A percentile compares a stretch with the other conserved stretches of the same genome.
Evolutionary conservation across 1,284 basidiomycete species (phyloP).

Genomic region (Gymnopus androsaceus): DNA sequence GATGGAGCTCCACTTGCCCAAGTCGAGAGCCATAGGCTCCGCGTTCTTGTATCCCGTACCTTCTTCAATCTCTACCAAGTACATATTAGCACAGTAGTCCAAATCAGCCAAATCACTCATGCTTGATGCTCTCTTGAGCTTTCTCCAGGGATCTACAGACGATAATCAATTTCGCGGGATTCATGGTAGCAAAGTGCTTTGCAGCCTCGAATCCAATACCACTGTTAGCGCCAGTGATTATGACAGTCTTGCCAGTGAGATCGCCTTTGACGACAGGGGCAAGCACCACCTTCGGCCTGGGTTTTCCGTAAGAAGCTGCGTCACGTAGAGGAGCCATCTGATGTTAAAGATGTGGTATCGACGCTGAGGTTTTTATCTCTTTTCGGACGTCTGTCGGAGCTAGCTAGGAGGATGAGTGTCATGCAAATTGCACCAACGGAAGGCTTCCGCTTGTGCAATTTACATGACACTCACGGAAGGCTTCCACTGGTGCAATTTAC

Average conservation of each 20-base stretch:
- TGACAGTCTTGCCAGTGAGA: conserved; percentile 32
- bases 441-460: too few species aligned
- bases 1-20: conserved; percentile 39
- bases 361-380: too few species aligned
- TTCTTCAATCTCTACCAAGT: conserved; percentile 31
- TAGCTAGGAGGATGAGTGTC: too few species aligned
- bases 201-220: conserved; percentile 36
- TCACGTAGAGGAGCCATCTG: too few species aligned
- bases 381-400: too few species aligned
- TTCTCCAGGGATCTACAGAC: conserved; percentile 29
- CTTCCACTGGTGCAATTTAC: too few species aligned
- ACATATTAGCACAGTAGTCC: too few species aligned
- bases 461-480: too few species aligned
- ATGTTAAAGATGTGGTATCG: too few species aligned
- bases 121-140: conserved; percentile 22
- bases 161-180: conserved; percentile 30
- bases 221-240: conserved; percentile 37
- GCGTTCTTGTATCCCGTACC: conserved; percentile 33
- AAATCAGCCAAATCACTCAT: too few species aligned
- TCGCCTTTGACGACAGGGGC: conserved; percentile 22
- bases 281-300: conserved; percentile 6
- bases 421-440: too few species aligned
- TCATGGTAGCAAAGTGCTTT: conserved; percentile 35
- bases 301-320: too few species aligned
- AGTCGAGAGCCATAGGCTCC: conserved; percentile 41